Base-by-base conservation (phyloP, 2,329 filamentous ascomycete species). In the Aureobasidium sp. region DNA sequence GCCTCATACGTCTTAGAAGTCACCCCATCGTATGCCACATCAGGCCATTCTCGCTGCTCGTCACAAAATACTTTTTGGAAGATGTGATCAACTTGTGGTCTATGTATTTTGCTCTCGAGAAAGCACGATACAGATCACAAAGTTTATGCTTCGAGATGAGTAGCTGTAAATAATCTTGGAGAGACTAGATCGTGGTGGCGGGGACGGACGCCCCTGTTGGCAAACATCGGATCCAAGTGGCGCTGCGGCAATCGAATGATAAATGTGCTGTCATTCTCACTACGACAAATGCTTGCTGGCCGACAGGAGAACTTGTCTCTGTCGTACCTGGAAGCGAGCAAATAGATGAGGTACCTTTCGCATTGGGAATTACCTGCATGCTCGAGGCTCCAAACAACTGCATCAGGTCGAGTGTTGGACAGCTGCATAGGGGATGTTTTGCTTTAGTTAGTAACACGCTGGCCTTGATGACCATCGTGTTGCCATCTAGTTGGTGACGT, bases 331-430 rank as follows among this genome's bases (percentile, higher is more conserved):
- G 25, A 48, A 32, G 45, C 47, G 47, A 36, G 47, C 47, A 16
- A 25, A 50, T 13, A 36, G 30, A 36, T 34, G 6, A 34, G 47
- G 30, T 6, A 47, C 27, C 48, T 37, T 37, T 47, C 58, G 47
- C 37, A 52, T 60, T 60, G 27, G 37, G 36, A 44, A 36, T 44
- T 37, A 29, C 58, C 47, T 60, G 58, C 47, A 44, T 53, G 34
- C 47, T 53, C 25, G 27, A 54, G 4, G 16, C 9, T 21, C 16
- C 36, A 16, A 9, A 21, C 5, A 9, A 42, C 2, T 21, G 15
- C 25, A 50, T 10, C 15, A 32, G 8, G 10, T 32, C 36, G 16
- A 54, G 27, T 30, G 13, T 52, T 37, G 49, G 25, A 21, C 6
- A 7, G 32, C 34, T n/a, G 16, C 11, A 52, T 27, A 37, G 48